A percentile compares a stretch with the other conserved stretches of the same genome.
These are phyloP conservation scores for Penicillium dipodomyicola DNA, from an alignment of 495 filamentous ascomycete genomes.

Conservation along the genomic window DNA sequence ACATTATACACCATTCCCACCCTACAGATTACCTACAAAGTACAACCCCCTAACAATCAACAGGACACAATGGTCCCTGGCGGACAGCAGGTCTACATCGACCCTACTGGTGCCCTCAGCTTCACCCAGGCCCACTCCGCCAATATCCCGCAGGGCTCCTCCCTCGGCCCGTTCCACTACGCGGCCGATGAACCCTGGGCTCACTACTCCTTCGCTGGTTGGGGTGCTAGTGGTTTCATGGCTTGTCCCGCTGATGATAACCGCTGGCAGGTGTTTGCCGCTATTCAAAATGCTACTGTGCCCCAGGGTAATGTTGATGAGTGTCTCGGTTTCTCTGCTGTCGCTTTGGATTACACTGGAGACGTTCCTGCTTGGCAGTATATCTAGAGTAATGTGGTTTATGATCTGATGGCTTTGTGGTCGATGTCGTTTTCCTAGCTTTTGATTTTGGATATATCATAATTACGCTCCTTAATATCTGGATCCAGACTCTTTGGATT, in stretches of 20 bases:
- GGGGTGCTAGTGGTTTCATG: slow-evolving; percentile 41
- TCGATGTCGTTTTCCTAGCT: neutral
- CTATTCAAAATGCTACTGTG: slow-evolving; percentile 39
- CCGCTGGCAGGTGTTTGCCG: slow-evolving; percentile 47
- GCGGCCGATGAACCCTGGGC: slow-evolving; percentile 25
- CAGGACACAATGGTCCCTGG: slow-evolving; percentile 59
- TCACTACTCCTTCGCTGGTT: slow-evolving; percentile 32
- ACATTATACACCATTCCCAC: neutral
- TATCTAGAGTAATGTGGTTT: slow-evolving; percentile 20
- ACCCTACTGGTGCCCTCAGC: slow-evolving; percentile 51
- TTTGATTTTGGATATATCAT: slow-evolving; percentile 3
- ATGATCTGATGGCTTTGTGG: neutral
- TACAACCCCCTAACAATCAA: neutral
- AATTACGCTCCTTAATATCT: neutral
- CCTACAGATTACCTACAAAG: neutral
- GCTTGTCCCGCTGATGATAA: slow-evolving; percentile 41
- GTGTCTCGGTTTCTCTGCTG: slow-evolving; percentile 43
- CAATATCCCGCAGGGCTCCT: slow-evolving; percentile 53
- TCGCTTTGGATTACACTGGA: slow-evolving; percentile 29
- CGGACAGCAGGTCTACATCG: slow-evolving; percentile 63
- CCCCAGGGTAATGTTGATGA: slow-evolving; percentile 36
- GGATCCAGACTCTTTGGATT: neutral
- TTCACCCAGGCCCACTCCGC: slow-evolving; percentile 63
- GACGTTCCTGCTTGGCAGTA: slow-evolving; percentile 45
- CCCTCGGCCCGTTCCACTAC: slow-evolving; percentile 44